Evolutionary conservation across 345 rosid species (phyloP).

Genomic region (Lumnitzera racemosa): DNA sequence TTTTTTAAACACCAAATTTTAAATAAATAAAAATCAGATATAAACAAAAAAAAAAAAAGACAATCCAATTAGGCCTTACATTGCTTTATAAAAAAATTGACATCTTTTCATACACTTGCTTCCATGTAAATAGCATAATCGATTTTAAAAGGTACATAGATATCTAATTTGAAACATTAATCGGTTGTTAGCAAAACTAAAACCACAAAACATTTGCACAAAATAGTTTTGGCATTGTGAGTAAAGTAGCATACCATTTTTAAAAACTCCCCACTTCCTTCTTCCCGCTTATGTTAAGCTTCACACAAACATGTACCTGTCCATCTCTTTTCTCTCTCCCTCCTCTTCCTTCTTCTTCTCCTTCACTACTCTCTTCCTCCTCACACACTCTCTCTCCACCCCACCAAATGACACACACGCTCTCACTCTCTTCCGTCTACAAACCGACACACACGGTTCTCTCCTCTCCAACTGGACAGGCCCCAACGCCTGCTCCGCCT

Average conservation of each 20-base stretch:
- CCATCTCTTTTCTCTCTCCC: constrained; percentile 4
- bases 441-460: constrained; percentile 70
- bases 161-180: no score
- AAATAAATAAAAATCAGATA: no score
- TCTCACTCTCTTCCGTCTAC: constrained; percentile 74
- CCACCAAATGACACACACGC: constrained; percentile 57
- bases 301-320: constrained; percentile 18
- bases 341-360: background rate
- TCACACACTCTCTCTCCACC: constrained; percentile 10
- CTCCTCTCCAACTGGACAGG: constrained; percentile 86
- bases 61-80: no score
- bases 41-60: no score
- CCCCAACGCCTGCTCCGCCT: constrained; percentile 44
- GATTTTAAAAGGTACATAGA: no score
- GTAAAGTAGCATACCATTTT: background rate
- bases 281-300: constrained; percentile 35
- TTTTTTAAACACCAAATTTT: no score
- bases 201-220: no score
- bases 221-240: background rate
- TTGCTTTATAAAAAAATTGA: no score
- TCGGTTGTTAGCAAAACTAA: background rate
- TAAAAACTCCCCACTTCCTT: constrained; percentile 9
- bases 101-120: no score
- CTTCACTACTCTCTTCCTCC: constrained; percentile 7
- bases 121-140: no score